Conservation (phyloP, 495 filamentous ascomycete species). For the Daldinia childiae region DNA sequence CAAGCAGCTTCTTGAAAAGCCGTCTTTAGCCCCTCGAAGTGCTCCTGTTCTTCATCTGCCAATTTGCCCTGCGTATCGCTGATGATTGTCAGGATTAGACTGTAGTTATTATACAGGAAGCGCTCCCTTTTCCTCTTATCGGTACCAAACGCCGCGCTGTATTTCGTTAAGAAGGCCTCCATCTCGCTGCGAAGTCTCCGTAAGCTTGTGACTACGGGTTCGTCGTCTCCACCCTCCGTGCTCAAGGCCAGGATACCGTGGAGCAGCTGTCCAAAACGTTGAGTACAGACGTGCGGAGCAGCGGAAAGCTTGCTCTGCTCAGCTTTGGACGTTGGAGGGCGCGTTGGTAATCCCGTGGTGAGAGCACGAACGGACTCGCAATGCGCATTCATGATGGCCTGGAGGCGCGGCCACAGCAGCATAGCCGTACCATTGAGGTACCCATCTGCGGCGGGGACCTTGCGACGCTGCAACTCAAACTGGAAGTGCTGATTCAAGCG, state of each 20-base stretch:
- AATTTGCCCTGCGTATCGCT: constrained; percentile 83
- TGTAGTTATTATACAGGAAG: constrained; percentile 95
- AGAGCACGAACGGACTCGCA: constrained; percentile 79
- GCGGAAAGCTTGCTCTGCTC: constrained; percentile 74
- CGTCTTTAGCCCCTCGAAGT: constrained; percentile 69
- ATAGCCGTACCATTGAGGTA: constrained; percentile 96
- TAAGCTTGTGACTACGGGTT: constrained; percentile 85
- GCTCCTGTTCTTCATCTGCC: constrained; percentile 74
- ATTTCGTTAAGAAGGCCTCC: constrained; percentile 77
- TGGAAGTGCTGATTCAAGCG: constrained; percentile 91
- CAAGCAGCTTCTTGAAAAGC: constrained; percentile 54
- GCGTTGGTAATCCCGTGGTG: constrained; percentile 59
- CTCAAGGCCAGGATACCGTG: constrained; percentile 85
- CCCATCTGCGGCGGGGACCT: constrained; percentile 85
- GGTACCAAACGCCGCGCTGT: constrained; percentile 65
- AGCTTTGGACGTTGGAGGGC: constrained; percentile 62
- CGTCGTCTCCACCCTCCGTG: constrained; percentile 88
- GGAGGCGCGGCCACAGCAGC: constrained; percentile 95
- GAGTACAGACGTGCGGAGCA: constrained; percentile 89
- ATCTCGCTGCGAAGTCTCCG: constrained; percentile 78
- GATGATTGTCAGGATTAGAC: constrained; percentile 88
- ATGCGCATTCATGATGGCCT: constrained; percentile 92
- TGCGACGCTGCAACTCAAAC: constrained; percentile 90
- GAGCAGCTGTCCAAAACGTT: constrained; percentile 89
- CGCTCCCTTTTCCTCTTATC: constrained; percentile 83